Evolutionary conservation across 1,139 yeast species (phyloP), one percentile per base, ranked within the genome.

Genomic region (Yamadazyma dendronema): DNA sequence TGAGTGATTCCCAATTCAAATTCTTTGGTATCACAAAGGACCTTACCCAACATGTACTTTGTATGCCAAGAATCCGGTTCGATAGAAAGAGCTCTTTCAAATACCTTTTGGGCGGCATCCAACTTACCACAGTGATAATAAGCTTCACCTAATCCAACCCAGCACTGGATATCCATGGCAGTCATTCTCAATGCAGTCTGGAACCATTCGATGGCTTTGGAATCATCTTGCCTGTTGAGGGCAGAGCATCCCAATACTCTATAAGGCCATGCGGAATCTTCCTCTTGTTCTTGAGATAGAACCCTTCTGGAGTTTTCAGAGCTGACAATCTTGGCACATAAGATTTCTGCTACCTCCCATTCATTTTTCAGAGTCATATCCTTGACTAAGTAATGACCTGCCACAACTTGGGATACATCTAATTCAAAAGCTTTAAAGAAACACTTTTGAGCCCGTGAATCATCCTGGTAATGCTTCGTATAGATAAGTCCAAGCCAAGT

Each of bases 91-190:
- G 92, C 88, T 43, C 81, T 80, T 28, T 67, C 70, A 51, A 89
- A 86, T 1, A 94, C 97, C 54, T 85, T 89, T 7, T 77, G 72
- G 0, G 96, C 88, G 2, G 97, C 95, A 41, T 85, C 92, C 34
- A 82, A 67, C 44, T 96, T 73, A 4, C 98, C 98, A 59, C 95
- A 79, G 31, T 81, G 77, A 40, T 74, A 70, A 56, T 92, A 92
- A 0, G 97, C 94, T 57, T 94, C 98, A 15, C 98, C 98, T 27
- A 92, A 67, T 0, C 97, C 97, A 17, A 85, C 71, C 97, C 97
- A 90, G 10, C 96, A 82, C 48, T 85, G 82, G 7, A 75, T 59
- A 59, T 92, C 97, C 40, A 57, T 53, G 0, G 84, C 67, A 27
- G 80, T 67, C 47, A 85, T 65, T 44, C 97, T 72, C 38, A 94